Conservation (phyloP, 176 grass and related monocot species). For the Saccharum officinarum region DNA sequence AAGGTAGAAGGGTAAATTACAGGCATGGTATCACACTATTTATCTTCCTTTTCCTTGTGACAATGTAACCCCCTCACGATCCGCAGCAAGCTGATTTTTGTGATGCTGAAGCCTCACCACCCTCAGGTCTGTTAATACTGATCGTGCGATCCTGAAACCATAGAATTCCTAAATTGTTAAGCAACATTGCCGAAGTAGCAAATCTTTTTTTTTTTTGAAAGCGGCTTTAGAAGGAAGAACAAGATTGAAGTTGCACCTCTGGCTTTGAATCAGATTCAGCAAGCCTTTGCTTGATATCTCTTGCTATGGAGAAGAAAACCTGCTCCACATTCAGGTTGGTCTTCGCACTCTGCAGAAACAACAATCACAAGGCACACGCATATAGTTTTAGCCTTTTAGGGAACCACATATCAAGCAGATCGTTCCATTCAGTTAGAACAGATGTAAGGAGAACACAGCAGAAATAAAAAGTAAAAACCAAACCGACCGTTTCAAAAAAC, state of each 20-base stretch:
- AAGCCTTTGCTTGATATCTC: constrained; percentile 58
- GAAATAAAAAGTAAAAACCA: background rate
- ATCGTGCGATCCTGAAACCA: constrained; percentile 47
- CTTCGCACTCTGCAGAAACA: constrained; percentile 46
- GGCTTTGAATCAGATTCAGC: constrained; percentile 50
- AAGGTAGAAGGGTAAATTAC: constrained; percentile 23
- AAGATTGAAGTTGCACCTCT: constrained; percentile 27
- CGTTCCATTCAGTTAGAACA: background rate
- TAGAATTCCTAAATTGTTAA: background rate
- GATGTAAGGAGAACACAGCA: background rate
- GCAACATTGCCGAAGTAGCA: background rate
- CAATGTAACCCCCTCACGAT: constrained; percentile 25
- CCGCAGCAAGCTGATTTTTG: constrained; percentile 48
- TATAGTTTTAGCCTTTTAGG: background rate
- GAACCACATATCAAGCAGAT: background rate
- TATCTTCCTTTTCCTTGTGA: constrained; percentile 37
- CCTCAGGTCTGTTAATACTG: constrained; percentile 53
- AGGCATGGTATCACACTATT: constrained; percentile 31
- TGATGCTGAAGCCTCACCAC: constrained; percentile 22
- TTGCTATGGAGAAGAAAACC: constrained; percentile 60
- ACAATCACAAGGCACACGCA: background rate
- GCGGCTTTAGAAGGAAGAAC: background rate
- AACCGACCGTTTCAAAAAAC: constrained; percentile 54
- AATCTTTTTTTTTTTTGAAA: background rate
- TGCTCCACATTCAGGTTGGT: constrained; percentile 63